Evolutionary conservation across 352 stramenopile genomes (phyloP), one percentile per base, ranked within the genome.

Genomic region (Globisporangium apiculatum): DNA sequence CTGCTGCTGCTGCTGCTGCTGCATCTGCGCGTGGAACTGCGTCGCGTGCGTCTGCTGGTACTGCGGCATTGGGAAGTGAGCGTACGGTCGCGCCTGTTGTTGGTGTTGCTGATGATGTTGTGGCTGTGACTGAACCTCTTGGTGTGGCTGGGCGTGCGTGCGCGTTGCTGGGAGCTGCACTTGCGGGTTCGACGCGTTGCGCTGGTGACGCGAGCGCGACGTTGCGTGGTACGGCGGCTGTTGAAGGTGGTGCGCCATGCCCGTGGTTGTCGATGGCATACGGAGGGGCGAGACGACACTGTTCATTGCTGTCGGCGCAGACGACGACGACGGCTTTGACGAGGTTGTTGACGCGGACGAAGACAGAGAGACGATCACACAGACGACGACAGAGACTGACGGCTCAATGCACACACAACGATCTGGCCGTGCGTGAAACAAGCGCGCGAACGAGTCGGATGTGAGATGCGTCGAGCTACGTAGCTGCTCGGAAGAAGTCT

Each of bases 231-330:
- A 45, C 48, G 41, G 48, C 11, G 17, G 45, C 7, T 48, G 15
- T 9, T 54, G 56, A 35, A 18, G 45, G 14, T 60, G 49, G 49
- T 64, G 58, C 35, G 48, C 52, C 53, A 65, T 65, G 45, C 45
- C 24, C 12, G 46, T 54, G 1, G 58, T 56, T 15, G 53, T 42
- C 8, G 53, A 31, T 24, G 50, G 46, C 59, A 65, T 65, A 31
- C 53, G 59, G 35, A 65, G 48, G 18, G 59, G 59, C 53, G 59
- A 60, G 45, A 65, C 59, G 48, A 65, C 59, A 42, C 59, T 60
- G 48, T 65, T 65, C 59, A 65, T 65, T 17, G 18, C 48, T n/a
- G 14, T 31, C 7, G 11, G 4, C 15, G 14, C 36, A 51, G 11
- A 41, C 10, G 24, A 36, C 1, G 18, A 17, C 36, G 46, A 53